These are phyloP conservation scores for Magnaporthiopsis rhizophila DNA, from an alignment of 2,329 filamentous ascomycete species.

Conservation along the genomic window DNA sequence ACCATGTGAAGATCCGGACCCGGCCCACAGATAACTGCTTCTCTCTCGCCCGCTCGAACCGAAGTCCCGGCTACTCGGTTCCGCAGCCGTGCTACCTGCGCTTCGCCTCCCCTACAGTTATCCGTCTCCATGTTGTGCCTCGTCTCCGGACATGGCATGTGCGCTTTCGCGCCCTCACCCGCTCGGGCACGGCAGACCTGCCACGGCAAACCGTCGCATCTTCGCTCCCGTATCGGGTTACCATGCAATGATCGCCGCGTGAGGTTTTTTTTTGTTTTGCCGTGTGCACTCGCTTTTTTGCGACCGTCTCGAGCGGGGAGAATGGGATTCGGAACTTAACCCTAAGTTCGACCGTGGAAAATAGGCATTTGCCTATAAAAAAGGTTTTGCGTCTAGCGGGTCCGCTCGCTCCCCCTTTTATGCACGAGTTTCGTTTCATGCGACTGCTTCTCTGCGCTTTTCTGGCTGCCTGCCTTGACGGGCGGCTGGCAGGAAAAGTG, in stretches of 20 bases:
- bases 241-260: slow-evolving; percentile 39
- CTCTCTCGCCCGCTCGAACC: slow-evolving; percentile 4
- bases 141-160: slow-evolving; percentile 19
- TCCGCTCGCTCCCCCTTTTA: slow-evolving; percentile 65
- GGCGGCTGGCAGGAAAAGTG: slow-evolving; percentile 40
- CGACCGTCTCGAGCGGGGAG: slow-evolving; percentile 39
- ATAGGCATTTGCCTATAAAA: slow-evolving; percentile 20
- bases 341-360: slow-evolving; percentile 75
- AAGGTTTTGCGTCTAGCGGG: slow-evolving; percentile 60
- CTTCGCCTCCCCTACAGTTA: slow-evolving; percentile 72
- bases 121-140: slow-evolving; percentile 57
- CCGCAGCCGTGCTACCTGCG: slow-evolving; percentile 33
- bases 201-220: slow-evolving; percentile 44
- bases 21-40: neutral
- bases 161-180: slow-evolving; percentile 23
- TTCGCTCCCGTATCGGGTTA: slow-evolving; percentile 53
- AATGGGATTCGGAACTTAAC: slow-evolving; percentile 87
- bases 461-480: slow-evolving; percentile 14
- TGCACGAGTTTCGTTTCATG: slow-evolving; percentile 23
- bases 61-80: neutral
- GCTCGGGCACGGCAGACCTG: slow-evolving; percentile 23
- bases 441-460: neutral
- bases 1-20: neutral
- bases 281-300: slow-evolving; percentile 25
- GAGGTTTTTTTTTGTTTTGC: slow-evolving; percentile 32